Evolutionary conservation across 2,329 filamentous ascomycete species (phyloP).

Genomic region (Xylaria polymorpha): DNA sequence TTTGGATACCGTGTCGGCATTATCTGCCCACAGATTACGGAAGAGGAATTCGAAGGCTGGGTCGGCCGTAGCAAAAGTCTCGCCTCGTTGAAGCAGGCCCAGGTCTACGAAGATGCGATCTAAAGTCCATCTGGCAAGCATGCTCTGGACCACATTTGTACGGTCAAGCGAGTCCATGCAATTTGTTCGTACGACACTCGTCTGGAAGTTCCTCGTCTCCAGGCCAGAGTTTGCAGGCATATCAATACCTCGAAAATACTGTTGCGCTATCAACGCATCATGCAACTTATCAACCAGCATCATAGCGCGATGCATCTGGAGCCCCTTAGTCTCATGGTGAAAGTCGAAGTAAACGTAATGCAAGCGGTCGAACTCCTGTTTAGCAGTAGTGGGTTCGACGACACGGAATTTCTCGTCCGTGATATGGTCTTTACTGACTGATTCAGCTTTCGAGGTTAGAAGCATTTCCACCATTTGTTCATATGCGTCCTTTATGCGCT

Average conservation of each 20-base stretch:
- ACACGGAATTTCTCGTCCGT: conserved; percentile 84
- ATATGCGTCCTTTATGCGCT: conserved; percentile 90
- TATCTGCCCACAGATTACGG: conserved; percentile 98
- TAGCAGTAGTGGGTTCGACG: conserved; percentile 71
- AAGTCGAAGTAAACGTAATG: conserved; percentile 99
- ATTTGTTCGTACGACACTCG: conserved; percentile 93
- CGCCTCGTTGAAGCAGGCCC: conserved; percentile 79
- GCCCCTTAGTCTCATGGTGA: conserved; percentile 95
- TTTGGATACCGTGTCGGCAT: conserved; percentile 92
- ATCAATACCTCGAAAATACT: conserved; percentile 93
- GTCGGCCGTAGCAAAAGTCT: conserved; percentile 81
- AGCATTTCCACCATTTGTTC: conserved; percentile 87
- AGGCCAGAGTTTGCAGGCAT: conserved; percentile 81
- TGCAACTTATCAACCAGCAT: conserved; percentile 85
- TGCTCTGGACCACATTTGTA: conserved; percentile 97
- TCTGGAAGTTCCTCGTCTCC: conserved; percentile 84
- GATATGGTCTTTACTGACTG: conserved; percentile 70
- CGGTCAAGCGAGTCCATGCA: conserved; percentile 99
- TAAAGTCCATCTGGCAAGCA: conserved; percentile 90
- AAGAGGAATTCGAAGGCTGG: conserved; percentile 87
- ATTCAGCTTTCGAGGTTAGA: conserved; percentile 74
- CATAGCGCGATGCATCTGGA: conserved; percentile 92
- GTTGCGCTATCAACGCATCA: conserved; percentile 79
- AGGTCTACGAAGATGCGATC: conserved; percentile 89
- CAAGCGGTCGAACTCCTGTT: conserved; percentile 78